phyloP scores from a whole-genome alignment of 108 stramenopile genomes.

The Cylindrotheca fusiformis region DNA sequence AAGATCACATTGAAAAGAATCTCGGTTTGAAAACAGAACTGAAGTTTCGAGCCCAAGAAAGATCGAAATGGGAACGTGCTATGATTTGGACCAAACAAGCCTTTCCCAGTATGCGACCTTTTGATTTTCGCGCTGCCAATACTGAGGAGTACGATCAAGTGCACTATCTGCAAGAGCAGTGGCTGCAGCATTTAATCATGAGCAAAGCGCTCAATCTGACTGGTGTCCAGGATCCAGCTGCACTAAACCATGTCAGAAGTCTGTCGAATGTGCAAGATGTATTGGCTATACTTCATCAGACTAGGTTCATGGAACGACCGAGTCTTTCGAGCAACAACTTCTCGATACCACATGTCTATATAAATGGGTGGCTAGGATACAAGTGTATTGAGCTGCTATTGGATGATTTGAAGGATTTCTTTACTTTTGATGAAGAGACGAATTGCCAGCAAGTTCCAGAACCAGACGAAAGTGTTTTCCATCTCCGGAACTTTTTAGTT shows the following conservation, averaged over 20 bases:
- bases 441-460: slow-evolving; percentile 28
- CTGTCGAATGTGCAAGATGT: neutral
- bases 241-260: neutral
- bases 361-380: slow-evolving; percentile 4
- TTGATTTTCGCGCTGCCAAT: slow-evolving; percentile 10
- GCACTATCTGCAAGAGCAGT: slow-evolving; percentile 6
- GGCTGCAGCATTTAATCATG: slow-evolving; percentile 9
- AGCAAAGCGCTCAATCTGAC: slow-evolving; percentile 7
- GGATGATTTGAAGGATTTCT: slow-evolving; percentile 23
- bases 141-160: neutral
- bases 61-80: slow-evolving; percentile 30
- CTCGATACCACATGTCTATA: slow-evolving; percentile 6
- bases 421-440: slow-evolving; percentile 23
- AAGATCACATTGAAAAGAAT: slow-evolving; percentile 19
- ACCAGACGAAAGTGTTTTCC: slow-evolving; percentile 45
- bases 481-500: slow-evolving; percentile 3
- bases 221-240: slow-evolving; percentile 5
- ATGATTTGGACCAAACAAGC: slow-evolving; percentile 14
- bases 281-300: slow-evolving; percentile 7
- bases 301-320: slow-evolving; percentile 5
- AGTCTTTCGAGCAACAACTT: neutral
- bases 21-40: slow-evolving; percentile 20
- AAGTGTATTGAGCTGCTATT: slow-evolving; percentile 15
- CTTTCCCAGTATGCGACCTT: slow-evolving; percentile 34
- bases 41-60: slow-evolving; percentile 16